Base-by-base conservation (phyloP, 2,329 filamentous ascomycete genomes). In the Fonsecaea pugnacius region DNA sequence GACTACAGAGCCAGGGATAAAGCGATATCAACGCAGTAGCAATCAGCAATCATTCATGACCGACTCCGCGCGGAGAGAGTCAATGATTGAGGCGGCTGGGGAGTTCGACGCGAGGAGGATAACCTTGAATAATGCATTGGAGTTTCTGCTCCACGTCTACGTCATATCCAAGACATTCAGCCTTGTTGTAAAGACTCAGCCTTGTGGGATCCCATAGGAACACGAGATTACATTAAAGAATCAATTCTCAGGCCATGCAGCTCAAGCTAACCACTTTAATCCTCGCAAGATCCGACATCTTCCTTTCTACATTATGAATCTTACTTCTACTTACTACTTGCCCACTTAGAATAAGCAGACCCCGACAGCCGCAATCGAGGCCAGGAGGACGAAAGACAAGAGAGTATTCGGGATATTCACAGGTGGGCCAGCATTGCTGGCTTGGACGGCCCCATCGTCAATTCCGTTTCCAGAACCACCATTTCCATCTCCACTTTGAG, bases 361-460 rank as follows among this genome's bases (percentile, higher is more conserved):
- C 21, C 43, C 43, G 4, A 48, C 21, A 24, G 18, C 43, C 2
- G 12, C 43, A 9, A 48, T 24, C 21, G 43, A 48, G 21, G 51
- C 12, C 30, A 53, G 14, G 2, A 33, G 32, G 4, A 16, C 51
- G 24, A 53, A 35, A 14, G 33, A 53, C 18, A 16, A 32, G 10
- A 16, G 8, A 2, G 27, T 33, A 14, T 33, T 35, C 14, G 16
- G 33, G 21, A n/a, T 40, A 21, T 36, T 56, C 35, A 14, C 35
- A 27, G 21, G 27, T 9, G 46, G 21, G 5, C 24, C 58, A 53
- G 58, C 40, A 40, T 60, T 38, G 32, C 58, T 38, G 10, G 9
- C 21, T 36, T 46, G 27, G 3, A 12, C 46, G 24, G 46, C 30
- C 2, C 46, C 58, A 53, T 33, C 40, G 7, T 33, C 48, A 55